Evolutionary conservation across 495 filamentous ascomycete genomes (phyloP).

Genomic region (Penicillium simplicissimum): DNA sequence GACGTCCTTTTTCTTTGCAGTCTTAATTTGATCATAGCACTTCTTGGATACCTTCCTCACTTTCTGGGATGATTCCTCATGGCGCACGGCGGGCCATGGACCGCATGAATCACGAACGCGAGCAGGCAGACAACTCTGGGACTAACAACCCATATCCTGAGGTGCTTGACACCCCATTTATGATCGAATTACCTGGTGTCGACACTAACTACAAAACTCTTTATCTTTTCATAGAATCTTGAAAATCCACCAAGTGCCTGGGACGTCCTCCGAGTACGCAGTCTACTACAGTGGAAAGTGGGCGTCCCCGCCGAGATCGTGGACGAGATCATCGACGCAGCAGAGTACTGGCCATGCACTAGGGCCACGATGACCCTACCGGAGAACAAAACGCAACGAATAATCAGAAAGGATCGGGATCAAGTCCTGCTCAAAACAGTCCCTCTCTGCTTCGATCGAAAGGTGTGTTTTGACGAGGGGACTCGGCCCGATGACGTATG

Average conservation of each 20-base stretch:
- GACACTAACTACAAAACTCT: neutral
- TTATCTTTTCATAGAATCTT: neutral
- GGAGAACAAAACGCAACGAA: slow-evolving; percentile 19
- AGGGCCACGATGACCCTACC: slow-evolving; percentile 34
- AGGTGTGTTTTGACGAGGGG: slow-evolving; percentile 19
- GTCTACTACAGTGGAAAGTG: slow-evolving; percentile 42
- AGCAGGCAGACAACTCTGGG: neutral
- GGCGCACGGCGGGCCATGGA: neutral
- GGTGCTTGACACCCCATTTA: neutral
- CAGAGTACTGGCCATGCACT: slow-evolving; percentile 68
- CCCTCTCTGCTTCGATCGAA: slow-evolving; percentile 42
- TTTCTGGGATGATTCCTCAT: neutral
- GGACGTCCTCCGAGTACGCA: slow-evolving; percentile 41
- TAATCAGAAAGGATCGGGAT: slow-evolving; percentile 40
- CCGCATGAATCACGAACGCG: neutral
- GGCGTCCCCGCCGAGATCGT: slow-evolving; percentile 62
- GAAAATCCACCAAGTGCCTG: slow-evolving; percentile 30
- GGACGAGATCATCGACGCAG: slow-evolving; percentile 65
- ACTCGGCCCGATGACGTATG: neutral
- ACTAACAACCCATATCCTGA: neutral
- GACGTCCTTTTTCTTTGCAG: neutral
- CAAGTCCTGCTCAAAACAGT: slow-evolving; percentile 40
- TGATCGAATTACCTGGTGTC: neutral
- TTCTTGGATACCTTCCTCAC: neutral
- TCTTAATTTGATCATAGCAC: neutral